These are phyloP conservation scores for Aspergillus sparsus DNA, from an alignment of 495 filamentous ascomycete genomes.

Conservation along the genomic window DNA sequence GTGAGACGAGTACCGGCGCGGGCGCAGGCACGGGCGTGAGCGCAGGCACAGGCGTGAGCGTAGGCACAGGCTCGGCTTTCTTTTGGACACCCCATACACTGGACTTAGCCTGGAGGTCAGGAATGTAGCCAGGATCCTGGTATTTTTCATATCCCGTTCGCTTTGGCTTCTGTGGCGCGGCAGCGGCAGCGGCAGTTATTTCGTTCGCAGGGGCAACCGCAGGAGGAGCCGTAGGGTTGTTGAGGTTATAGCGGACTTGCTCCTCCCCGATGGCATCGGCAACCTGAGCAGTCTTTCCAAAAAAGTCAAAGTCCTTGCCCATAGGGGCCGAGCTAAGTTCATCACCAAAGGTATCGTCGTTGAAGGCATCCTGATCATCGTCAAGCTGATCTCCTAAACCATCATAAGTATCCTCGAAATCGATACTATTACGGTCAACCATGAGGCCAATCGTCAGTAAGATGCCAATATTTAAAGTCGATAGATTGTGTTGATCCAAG, in stretches of 20 bases:
- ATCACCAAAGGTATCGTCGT: slow-evolving; percentile 95
- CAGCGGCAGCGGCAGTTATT: slow-evolving; percentile 35
- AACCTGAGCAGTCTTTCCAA: slow-evolving; percentile 84
- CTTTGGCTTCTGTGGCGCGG: slow-evolving; percentile 56
- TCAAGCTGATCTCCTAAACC: slow-evolving; percentile 89
- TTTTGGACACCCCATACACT: slow-evolving; percentile 85
- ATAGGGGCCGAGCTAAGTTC: slow-evolving; percentile 48
- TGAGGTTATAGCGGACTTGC: slow-evolving; percentile 74
- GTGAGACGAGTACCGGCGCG: slow-evolving; percentile 22
- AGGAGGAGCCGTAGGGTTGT: slow-evolving; percentile 54
- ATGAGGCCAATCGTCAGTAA: slow-evolving; percentile 16
- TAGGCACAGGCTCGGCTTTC: slow-evolving; percentile 34
- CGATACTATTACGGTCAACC: slow-evolving; percentile 53
- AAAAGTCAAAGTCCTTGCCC: slow-evolving; percentile 97
- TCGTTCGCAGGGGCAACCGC: slow-evolving; percentile 31
- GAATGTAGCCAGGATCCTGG: slow-evolving; percentile 69
- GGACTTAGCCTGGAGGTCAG: slow-evolving; percentile 88
- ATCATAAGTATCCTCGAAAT: slow-evolving; percentile 99
- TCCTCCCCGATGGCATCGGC: slow-evolving; percentile 84
- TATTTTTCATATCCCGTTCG: slow-evolving; percentile 89
- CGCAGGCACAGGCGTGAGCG: slow-evolving; percentile 15
- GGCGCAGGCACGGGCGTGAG: slow-evolving; percentile 16
- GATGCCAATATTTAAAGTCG: neutral
- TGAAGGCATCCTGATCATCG: slow-evolving; percentile 91
- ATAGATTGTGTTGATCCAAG: neutral